Base-by-base conservation (phyloP, 352 stramenopile species). In the Phytopythium litorale region DNA sequence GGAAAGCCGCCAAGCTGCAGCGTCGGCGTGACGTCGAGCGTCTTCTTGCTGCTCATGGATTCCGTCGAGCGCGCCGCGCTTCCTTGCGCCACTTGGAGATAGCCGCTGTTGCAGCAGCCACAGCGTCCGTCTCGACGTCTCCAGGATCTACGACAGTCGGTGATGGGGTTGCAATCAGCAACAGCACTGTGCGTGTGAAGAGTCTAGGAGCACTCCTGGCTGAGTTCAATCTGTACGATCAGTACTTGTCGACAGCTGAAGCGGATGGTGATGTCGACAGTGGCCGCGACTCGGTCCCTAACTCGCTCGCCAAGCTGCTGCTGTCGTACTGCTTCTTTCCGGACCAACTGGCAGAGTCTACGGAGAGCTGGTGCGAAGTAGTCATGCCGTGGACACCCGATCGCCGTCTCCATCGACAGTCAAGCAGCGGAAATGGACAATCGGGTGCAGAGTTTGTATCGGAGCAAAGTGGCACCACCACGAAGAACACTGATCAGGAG, bases 301-400 rank as follows among this genome's bases (percentile, higher is more conserved):
- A 21, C 13, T 18, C 54, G 0, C 54, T 81, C 6, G 65, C 40
- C 9, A 38, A 54, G 0, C 52, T 84, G 6, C 52, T 87, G 25
- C 21, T 89, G 3, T 59, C 75, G 7, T 86, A 84, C 62, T 59
- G 56, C 11, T 66, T 67, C 49, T 81, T 78, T 21, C 77, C 73
- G 0, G 58, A 71, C 18, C 38, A 16, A 8, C 72, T 87, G 8
- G 46, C 51, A 2, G 52, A 69, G 18, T 50, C 38, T 4, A 13
- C 59, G 54, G 19, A 21, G 30, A 21, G 15, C 53, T 78, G 18
- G 63, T 56, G 25, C 38, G 56, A 4, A 16, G 4, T 54, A 7
- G 28, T 54, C 13, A 38, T 38, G 48, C 0, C 48, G 2, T 4
- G 2, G 28, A n/a, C 2, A 23, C 28, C 7, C 16, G 0, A 25